A percentile compares a stretch with the other conserved stretches of the same genome.
Conservation (phyloP, 192 early-diverging fungal genomes). For the Radiomyces spectabilis region DNA sequence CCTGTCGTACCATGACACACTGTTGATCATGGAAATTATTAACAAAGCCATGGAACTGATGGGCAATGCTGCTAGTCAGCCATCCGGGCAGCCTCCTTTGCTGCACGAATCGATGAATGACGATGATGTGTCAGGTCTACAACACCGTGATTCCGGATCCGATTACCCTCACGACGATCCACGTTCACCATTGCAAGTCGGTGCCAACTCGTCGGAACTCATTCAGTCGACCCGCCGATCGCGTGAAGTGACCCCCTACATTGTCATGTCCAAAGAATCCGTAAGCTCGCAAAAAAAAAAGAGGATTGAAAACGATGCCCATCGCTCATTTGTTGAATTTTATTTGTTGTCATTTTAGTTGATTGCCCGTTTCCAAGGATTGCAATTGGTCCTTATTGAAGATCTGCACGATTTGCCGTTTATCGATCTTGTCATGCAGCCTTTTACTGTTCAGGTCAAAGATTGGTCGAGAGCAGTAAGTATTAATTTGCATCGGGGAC, state of each 20-base stretch:
- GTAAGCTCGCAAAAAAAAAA: conserved; percentile 6
- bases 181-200: no score
- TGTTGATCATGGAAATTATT: conserved; percentile 59
- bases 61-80: conserved; percentile 5
- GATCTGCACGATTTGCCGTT: conserved; percentile 80
- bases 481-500: conserved; percentile 7
- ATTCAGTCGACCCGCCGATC: no score
- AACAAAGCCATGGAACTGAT: conserved; percentile 45
- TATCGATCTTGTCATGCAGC: conserved; percentile 59
- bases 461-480: conserved; percentile 59
- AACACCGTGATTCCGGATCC: no score
- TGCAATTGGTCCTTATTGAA: conserved; percentile 69
- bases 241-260: no score
- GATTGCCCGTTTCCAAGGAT: conserved; percentile 32
- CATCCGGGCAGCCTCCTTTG: no score
- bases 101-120: not conserved
- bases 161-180: no score
- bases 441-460: conserved; percentile 55
- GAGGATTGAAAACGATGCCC: not conserved
- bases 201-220: no score
- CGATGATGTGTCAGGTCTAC: no score
- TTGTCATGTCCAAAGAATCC: conserved; percentile 28
- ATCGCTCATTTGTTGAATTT: not conserved
- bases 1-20: conserved; percentile 64
- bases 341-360: conserved; percentile 6